Evolutionary conservation across 345 rosid species (phyloP), one percentile per base, ranked within the genome.

Genomic region (Syzygium jambos): DNA sequence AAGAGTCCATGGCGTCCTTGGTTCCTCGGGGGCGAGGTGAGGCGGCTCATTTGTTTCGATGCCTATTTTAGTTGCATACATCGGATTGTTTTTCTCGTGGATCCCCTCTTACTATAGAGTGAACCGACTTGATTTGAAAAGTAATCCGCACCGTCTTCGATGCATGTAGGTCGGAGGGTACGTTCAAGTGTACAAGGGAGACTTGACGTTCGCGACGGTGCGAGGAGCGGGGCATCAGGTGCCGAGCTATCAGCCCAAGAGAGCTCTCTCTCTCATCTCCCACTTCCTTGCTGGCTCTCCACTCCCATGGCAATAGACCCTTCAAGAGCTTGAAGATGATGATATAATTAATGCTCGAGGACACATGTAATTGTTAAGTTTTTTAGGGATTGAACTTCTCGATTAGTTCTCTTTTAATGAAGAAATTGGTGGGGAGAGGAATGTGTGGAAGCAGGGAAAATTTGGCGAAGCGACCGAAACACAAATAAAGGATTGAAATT

Each of bases 151-250:
- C 15, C 49, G 3, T 15, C 38, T 52, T 61, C 21, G 43, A 52
- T 17, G 13, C 19, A 41, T 34, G 27, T 89, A 94, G 96, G 95
- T 95, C 84, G 99, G 98, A 82, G 99, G 99, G 52, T 95, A 93
- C 85, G 94, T 98, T 1, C 92, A 95, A 86, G 96, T 93, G 56
- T 97, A 95, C 90, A 80, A 92, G 51, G 95, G 95, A 89, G 96
- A 91, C 82, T 54, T 97, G 88, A 97, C 96, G 56, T 94, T 95
- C 87, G 94, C 95, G 3, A 96, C 98, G 5, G 97, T 96, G 16
- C 92, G 98, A 92, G 98, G 93, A 29, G 98, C 99, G 49, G 99
- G 99, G n/a, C 99, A 97, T 88, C 93, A 95, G 89, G 98, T 97
- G 27, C 99, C 99, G 14, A 95, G 98, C 88, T 96, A 89, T 90